A percentile compares a stretch with the other conserved stretches of the same genome.
phyloP scores from a whole-genome alignment of 768 basidiomycete species.

The Leccinum subtestaceum region DNA sequence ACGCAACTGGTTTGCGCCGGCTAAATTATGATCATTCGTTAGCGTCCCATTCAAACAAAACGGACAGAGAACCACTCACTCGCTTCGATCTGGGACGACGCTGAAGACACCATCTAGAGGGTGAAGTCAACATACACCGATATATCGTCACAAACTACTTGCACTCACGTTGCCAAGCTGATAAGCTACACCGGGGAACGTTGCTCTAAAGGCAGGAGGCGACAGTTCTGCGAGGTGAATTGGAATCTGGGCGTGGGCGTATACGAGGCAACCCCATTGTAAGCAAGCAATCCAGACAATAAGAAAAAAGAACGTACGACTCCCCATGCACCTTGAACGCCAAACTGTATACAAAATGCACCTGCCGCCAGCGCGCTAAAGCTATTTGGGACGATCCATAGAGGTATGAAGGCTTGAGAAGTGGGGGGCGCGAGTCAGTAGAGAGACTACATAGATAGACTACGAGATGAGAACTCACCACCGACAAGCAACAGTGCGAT shows the following conservation, averaged over 20 bases:
- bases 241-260: slow-evolving; percentile 45
- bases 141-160: neutral
- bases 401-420: slow-evolving; percentile 53
- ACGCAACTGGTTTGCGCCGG: slow-evolving; percentile 54
- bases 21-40: slow-evolving; percentile 27
- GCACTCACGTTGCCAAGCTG: slow-evolving; percentile 65
- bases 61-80: slow-evolving; percentile 14
- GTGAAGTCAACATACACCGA: neutral
- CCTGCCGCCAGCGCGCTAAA: slow-evolving; percentile 74
- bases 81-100: slow-evolving; percentile 55
- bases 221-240: slow-evolving; percentile 82
- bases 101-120: slow-evolving; percentile 59
- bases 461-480: slow-evolving; percentile 41
- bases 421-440: neutral
- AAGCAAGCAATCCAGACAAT: neutral
- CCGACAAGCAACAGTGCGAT: slow-evolving; percentile 22
- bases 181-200: slow-evolving; percentile 84
- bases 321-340: slow-evolving; percentile 90
- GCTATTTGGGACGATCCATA: slow-evolving; percentile 76
- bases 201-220: slow-evolving; percentile 85
- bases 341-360: slow-evolving; percentile 84
- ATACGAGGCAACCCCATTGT: neutral
- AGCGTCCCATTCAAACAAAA: neutral
- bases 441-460: neutral
- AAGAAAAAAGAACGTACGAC: slow-evolving; percentile 48